phyloP scores from a whole-genome alignment of 306 rosid genomes.

The Pueraria montana region DNA sequence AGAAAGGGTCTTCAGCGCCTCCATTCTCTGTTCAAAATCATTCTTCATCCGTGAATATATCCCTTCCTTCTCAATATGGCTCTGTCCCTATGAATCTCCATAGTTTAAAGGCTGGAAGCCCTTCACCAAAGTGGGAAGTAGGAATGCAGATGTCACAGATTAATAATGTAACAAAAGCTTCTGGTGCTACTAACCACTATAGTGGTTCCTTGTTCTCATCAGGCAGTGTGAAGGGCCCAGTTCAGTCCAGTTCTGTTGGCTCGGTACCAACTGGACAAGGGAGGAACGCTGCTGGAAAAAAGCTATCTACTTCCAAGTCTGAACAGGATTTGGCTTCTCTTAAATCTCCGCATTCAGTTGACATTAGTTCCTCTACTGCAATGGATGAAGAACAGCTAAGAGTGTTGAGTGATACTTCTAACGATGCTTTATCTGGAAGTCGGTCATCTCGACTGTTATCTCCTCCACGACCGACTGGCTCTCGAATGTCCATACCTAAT shows the following conservation, averaged over 20 bases:
- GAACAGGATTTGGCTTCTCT: constrained; percentile 95
- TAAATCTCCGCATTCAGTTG: constrained; percentile 76
- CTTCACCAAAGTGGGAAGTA: constrained; percentile 92
- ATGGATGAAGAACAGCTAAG: constrained; percentile 84
- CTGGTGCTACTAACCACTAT: constrained; percentile 60
- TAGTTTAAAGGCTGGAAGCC: constrained; percentile 66
- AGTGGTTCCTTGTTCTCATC: constrained; percentile 70
- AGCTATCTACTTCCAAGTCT: constrained; percentile 86
- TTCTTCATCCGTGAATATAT: constrained; percentile 64
- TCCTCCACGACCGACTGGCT: constrained; percentile 68
- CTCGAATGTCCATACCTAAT: constrained; percentile 63
- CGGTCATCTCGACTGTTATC: constrained; percentile 75
- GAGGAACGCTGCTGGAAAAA: constrained; percentile 68
- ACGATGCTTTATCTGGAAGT: constrained; percentile 68
- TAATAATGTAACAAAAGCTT: constrained; percentile 58
- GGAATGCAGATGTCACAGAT: constrained; percentile 70
- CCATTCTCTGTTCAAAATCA: constrained; percentile 61
- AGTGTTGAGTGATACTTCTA: constrained; percentile 70
- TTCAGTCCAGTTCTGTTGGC: constrained; percentile 77
- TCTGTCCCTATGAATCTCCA: constrained; percentile 67
- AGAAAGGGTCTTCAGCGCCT: constrained; percentile 74
- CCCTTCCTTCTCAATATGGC: constrained; percentile 75
- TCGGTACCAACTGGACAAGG: constrained; percentile 69
- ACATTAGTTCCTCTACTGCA: constrained; percentile 65
- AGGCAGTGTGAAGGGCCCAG: constrained; percentile 71